A percentile compares a stretch with the other conserved stretches of the same genome.
Evolutionary conservation across 352 stramenopile species (phyloP).

Genomic region (Nothophytophthora sp.): DNA sequence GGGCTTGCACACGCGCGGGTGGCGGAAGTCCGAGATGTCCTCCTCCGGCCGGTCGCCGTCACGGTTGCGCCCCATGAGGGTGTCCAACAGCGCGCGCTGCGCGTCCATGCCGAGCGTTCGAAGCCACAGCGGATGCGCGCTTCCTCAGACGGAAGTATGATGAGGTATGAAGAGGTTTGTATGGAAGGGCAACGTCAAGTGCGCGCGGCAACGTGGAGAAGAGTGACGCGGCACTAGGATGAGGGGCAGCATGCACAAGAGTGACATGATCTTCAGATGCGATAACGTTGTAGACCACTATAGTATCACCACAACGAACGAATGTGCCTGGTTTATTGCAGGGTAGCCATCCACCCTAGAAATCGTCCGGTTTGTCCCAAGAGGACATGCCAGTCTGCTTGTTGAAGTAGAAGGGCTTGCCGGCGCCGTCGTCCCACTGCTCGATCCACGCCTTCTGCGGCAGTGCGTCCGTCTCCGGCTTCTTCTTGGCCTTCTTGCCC

Average conservation of each 20-base stretch:
- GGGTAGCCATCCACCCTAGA: constrained; percentile 25
- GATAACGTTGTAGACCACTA: too few species aligned
- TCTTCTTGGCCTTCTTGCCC: constrained; percentile 32
- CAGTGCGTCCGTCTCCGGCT: constrained; percentile 10
- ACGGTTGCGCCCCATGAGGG: constrained; percentile 92
- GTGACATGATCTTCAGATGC: background rate
- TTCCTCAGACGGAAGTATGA: too few species aligned
- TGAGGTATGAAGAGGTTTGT: too few species aligned
- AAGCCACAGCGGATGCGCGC: too few species aligned
- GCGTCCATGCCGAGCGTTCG: constrained; percentile 65
- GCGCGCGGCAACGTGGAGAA: too few species aligned
- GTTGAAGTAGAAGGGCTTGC: constrained; percentile 90
- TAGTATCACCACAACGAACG: too few species aligned
- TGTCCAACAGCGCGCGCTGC: constrained; percentile 86
- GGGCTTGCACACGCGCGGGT: constrained; percentile 76
- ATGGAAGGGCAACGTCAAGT: too few species aligned
- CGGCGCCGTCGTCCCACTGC: constrained; percentile 73
- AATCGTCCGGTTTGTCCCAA: constrained; percentile 78
- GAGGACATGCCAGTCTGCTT: constrained; percentile 79
- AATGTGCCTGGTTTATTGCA: too few species aligned
- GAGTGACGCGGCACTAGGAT: constrained; percentile 1
- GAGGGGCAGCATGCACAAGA: constrained; percentile 3
- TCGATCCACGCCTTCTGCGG: constrained; percentile 61
- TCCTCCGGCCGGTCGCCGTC: constrained; percentile 87
- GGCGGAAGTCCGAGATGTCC: constrained; percentile 70